Evolutionary conservation across 2,329 filamentous ascomycete species (phyloP).

Genomic region (Coniochaeta sp.): DNA sequence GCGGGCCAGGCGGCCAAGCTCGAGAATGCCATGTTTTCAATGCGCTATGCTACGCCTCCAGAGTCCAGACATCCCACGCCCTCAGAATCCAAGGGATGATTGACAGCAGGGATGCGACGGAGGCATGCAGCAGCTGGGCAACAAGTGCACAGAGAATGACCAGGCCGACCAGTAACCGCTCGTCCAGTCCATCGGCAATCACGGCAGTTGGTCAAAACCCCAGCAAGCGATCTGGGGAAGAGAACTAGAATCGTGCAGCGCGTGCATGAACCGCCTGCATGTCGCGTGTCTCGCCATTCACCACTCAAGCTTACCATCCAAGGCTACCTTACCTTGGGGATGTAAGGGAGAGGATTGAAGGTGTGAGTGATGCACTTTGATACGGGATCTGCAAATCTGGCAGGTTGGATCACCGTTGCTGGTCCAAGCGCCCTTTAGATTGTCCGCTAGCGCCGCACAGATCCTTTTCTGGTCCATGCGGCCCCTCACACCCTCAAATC

Average conservation of each 20-base stretch:
- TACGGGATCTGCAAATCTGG: conserved; percentile 1
- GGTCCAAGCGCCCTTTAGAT: background rate
- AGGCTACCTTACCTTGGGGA: too few relatives aligned
- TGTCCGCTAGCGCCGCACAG: background rate
- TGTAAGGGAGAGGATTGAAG: too few relatives aligned
- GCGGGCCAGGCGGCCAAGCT: background rate
- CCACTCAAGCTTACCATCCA: background rate
- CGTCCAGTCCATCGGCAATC: background rate
- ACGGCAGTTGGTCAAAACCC: background rate
- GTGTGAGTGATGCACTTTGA: background rate
- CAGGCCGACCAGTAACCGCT: background rate
- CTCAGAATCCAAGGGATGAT: background rate
- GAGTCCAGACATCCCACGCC: conserved; percentile 1
- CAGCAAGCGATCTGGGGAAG: background rate
- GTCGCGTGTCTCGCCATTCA: background rate
- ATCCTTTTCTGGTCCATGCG: background rate
- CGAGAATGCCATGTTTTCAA: background rate
- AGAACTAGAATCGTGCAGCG: background rate
- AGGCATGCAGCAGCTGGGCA: background rate
- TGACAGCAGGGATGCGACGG: background rate
- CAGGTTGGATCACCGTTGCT: background rate
- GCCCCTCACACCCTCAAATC: background rate
- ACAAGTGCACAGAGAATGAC: background rate
- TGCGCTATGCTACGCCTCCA: background rate
- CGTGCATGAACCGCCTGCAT: background rate